phyloP scores from a whole-genome alignment of 805 yeast genomes.

The Scheffersomyces stipitis region DNA sequence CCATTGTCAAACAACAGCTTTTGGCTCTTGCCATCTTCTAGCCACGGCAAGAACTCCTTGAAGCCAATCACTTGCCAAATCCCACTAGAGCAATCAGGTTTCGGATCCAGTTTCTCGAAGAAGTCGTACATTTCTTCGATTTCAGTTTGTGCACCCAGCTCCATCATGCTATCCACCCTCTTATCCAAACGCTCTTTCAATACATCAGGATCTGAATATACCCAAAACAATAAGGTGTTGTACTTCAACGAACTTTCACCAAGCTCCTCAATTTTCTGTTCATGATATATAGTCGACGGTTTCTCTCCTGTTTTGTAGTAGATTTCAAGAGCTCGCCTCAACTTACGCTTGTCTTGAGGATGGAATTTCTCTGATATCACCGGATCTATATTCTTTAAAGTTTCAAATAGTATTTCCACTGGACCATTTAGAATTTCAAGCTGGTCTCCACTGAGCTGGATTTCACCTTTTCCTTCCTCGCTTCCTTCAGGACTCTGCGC shows the following conservation, averaged over 20 bases:
- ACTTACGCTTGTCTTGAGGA: constrained; percentile 82
- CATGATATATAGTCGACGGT: constrained; percentile 69
- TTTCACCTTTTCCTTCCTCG: constrained; percentile 15
- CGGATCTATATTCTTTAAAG: constrained; percentile 62
- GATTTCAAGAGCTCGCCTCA: constrained; percentile 80
- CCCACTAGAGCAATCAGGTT: constrained; percentile 65
- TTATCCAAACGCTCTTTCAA: constrained; percentile 66
- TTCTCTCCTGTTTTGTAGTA: constrained; percentile 61
- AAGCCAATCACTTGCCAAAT: constrained; percentile 95
- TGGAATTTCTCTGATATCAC: constrained; percentile 77
- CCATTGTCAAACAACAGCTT: constrained; percentile 41
- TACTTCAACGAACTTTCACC: constrained; percentile 52
- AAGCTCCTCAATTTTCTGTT: constrained; percentile 49
- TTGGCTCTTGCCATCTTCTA: constrained; percentile 19
- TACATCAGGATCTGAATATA: constrained; percentile 61
- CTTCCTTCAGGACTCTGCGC: constrained; percentile 24
- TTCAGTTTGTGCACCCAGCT: constrained; percentile 67
- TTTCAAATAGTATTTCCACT: constrained; percentile 47
- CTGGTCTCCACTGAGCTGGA: constrained; percentile 33
- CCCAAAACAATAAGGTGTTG: constrained; percentile 76
- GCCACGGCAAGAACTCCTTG: constrained; percentile 82
- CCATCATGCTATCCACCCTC: constrained; percentile 84
- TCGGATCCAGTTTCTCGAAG: constrained; percentile 31
- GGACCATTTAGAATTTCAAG: constrained; percentile 54
- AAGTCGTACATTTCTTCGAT: constrained; percentile 55